Evolutionary conservation across 257 asterid genomes (phyloP).

Genomic region (Jaltomata sinuosa): DNA sequence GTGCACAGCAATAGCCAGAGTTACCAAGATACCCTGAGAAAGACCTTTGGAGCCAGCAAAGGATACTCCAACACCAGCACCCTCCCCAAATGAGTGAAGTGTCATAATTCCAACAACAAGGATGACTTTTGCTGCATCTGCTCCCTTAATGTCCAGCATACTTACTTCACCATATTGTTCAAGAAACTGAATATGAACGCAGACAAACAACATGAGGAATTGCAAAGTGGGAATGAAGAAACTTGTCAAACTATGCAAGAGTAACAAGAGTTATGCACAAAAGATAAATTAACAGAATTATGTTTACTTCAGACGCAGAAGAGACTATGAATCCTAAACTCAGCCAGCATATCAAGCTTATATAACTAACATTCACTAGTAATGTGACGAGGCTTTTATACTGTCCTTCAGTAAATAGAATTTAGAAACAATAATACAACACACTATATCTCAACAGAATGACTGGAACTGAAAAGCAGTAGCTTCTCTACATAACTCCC

Average conservation of each 20-base stretch:
- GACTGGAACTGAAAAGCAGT: background rate
- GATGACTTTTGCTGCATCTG: slow-evolving; percentile 88
- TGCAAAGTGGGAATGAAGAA: background rate
- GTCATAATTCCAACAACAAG: slow-evolving; percentile 98
- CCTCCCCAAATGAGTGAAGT: slow-evolving; percentile 98
- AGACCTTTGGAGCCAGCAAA: slow-evolving; percentile 97
- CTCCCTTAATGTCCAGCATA: slow-evolving; percentile 99
- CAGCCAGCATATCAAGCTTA: background rate
- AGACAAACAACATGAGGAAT: background rate
- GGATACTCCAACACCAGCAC: slow-evolving; percentile 98
- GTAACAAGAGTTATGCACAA: background rate
- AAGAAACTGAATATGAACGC: slow-evolving; percentile 44
- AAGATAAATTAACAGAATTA: background rate
- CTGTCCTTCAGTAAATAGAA: background rate
- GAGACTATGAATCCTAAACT: background rate
- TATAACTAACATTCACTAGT: background rate
- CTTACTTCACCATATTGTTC: slow-evolving; percentile 98
- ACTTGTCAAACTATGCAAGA: background rate
- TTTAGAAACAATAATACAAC: background rate
- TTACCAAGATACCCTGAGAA: slow-evolving; percentile 83
- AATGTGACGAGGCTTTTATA: background rate
- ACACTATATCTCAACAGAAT: background rate
- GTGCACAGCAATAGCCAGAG: slow-evolving; percentile 99
- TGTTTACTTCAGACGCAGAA: background rate
- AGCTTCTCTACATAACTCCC: background rate